Base-by-base conservation (phyloP, 257 asterid species). In the Jaltomata sinuosa region DNA sequence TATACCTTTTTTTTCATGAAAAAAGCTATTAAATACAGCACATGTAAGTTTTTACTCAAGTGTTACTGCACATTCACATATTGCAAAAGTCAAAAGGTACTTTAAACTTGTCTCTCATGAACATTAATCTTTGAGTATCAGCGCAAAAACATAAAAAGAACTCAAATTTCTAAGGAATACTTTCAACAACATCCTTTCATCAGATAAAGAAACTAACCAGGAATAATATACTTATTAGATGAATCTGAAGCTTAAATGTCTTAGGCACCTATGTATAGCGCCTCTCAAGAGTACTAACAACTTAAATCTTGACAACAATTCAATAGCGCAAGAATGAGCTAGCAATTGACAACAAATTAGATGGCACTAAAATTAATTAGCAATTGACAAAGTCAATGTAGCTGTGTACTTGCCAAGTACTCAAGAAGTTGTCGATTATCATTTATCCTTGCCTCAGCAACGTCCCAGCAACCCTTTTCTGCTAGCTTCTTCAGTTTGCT, bases 391-490 rank as follows among this genome's bases (percentile, higher is more conserved):
- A 74, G 27, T 76, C 57, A 76, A 1, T 1, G 80, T 31, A 25
- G 85, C 50, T 31, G 53, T 67, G 84, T 79, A 89, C 98, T 68
- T 87, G 93, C 99, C 97, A 97, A 87, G 91, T 93, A 95, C 86
- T 95, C 96, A 74, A 97, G 92, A 85, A 94, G 96, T 72, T 91
- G 90, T 40, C 83, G 88, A 82, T 97, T 92, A 47, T 93, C 92
- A 53, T 91, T 89, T 11, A 98, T 87, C 87, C 94, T 94, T 54
- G 88, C 89, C 92, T 97, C 99, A 65, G 98, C 98, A 89, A 93
- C 61, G 38, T 95, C 99, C 99, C 99, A 97, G 80, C 92, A 91
- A 77, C 99, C 99, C 86, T 91, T 91, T 91, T 97, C 98, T 36
- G 97, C 99, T 76, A 97, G 94, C 91, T 93, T 94, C 93, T 94